Conservation (phyloP, 495 filamentous ascomycete species). For the Penicillium paradoxum region DNA sequence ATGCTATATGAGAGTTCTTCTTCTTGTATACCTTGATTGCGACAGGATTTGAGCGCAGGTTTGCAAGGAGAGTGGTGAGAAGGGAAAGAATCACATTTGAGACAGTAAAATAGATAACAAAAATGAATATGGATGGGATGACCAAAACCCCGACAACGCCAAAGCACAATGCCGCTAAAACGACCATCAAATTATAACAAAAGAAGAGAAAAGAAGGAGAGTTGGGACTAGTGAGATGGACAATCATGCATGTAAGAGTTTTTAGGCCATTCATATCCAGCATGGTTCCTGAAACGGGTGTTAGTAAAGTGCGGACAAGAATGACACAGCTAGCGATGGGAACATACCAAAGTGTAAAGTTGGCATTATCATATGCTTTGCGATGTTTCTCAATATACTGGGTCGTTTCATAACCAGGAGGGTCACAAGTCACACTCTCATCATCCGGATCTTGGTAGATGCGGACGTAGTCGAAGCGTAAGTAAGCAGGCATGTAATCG, state of each 20-base stretch:
- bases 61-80: too few species aligned
- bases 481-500: constrained; percentile 59
- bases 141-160: constrained; percentile 24
- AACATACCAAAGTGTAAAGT: constrained; percentile 51
- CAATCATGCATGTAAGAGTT: constrained; percentile 47
- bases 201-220: constrained; percentile 7
- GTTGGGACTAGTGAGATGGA: constrained; percentile 9
- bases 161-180: constrained; percentile 36
- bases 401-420: constrained; percentile 62
- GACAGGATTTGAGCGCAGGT: too few species aligned
- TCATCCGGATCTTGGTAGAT: constrained; percentile 66
- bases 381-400: constrained; percentile 63
- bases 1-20: too few species aligned
- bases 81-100: too few species aligned
- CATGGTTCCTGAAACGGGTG: constrained; percentile 22
- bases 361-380: constrained; percentile 59
- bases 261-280: constrained; percentile 45
- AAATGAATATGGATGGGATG: constrained; percentile 5
- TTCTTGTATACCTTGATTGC: too few species aligned
- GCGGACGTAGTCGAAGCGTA: constrained; percentile 70
- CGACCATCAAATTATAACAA: constrained; percentile 8
- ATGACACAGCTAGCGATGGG: neutral
- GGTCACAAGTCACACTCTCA: constrained; percentile 64
- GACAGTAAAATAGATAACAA: constrained; percentile 1
- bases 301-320: constrained; percentile 4